These are phyloP conservation scores for Verticillium tricorpus DNA, from an alignment of 2,329 filamentous ascomycete species.

Conservation along the genomic window DNA sequence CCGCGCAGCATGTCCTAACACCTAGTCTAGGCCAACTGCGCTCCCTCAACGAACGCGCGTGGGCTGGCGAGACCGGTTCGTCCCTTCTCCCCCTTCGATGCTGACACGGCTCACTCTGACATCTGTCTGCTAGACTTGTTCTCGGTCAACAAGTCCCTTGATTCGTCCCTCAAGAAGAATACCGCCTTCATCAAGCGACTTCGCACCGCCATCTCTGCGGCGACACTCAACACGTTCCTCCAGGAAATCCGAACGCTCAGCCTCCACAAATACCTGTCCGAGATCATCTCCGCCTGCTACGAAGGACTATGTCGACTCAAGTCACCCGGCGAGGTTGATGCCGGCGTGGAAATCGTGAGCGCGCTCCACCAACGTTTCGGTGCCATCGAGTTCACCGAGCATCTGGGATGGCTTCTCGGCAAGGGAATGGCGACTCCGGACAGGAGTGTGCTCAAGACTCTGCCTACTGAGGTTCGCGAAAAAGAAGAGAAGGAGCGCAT, in stretches of 20 bases:
- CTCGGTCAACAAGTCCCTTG: conserved; percentile 71
- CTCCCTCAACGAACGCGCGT: conserved; percentile 79
- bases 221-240: conserved; percentile 77
- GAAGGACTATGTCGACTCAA: conserved; percentile 92
- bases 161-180: conserved; percentile 96
- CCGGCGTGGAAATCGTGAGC: conserved; percentile 88
- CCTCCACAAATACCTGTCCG: conserved; percentile 92
- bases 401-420: conserved; percentile 87
- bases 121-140: conserved; percentile 61
- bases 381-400: conserved; percentile 82
- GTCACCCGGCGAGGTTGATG: conserved; percentile 83
- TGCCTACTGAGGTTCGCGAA: conserved; percentile 79
- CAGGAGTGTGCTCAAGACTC: conserved; percentile 72
- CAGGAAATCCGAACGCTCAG: conserved; percentile 88
- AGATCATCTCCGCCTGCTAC: conserved; percentile 93
- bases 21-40: conserved; percentile 72
- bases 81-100: conserved; percentile 10
- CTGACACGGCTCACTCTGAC: conserved; percentile 11
- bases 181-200: conserved; percentile 97
- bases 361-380: conserved; percentile 96
- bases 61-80: conserved; percentile 82
- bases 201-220: conserved; percentile 78
- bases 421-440: conserved; percentile 89
- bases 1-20: conserved; percentile 1
- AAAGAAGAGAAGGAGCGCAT: conserved; percentile 95